Conservation (phyloP, 2,329 filamentous ascomycete species). For the Diplodia scrobiculata region DNA sequence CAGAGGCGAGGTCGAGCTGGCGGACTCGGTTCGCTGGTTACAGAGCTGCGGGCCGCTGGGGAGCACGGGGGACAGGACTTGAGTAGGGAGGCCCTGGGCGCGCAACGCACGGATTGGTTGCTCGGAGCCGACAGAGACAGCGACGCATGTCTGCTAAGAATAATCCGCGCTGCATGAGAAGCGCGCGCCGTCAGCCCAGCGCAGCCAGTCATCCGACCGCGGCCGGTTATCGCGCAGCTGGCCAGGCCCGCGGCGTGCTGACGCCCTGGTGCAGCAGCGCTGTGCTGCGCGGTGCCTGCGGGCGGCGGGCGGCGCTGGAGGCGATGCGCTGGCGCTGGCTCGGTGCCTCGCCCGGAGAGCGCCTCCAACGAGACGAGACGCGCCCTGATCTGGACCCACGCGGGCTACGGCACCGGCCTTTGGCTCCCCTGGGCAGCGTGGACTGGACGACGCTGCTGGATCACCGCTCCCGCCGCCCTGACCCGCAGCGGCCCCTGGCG, state of each 20-base stretch:
- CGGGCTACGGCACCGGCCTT: conserved; percentile 5
- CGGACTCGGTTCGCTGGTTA: conserved; percentile 10
- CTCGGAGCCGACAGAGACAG: conserved; percentile 23
- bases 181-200: conserved; percentile 21
- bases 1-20: conserved; percentile 12
- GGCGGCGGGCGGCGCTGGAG: not conserved
- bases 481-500: conserved; percentile 23
- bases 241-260: conserved; percentile 1
- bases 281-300: not conserved
- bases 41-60: conserved; percentile 17
- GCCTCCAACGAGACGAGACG: not conserved
- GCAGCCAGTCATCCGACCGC: conserved; percentile 25
- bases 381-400: conserved; percentile 18
- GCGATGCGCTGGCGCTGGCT: conserved; percentile 13
- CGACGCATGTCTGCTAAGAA: conserved; percentile 22
- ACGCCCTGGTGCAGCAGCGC: not conserved
- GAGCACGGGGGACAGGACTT: conserved; percentile 16
- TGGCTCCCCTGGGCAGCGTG: conserved; percentile 1
- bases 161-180: conserved; percentile 24
- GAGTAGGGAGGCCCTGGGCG: conserved; percentile 23
- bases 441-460: conserved; percentile 9
- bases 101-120: conserved; percentile 21
- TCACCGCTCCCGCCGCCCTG: conserved; percentile 9
- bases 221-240: conserved; percentile 16
- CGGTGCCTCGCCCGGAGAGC: conserved; percentile 8